Evolutionary conservation across 2,329 filamentous ascomycete genomes (phyloP), one percentile per base, ranked within the genome.

Genomic region (Dothistroma septosporum): DNA sequence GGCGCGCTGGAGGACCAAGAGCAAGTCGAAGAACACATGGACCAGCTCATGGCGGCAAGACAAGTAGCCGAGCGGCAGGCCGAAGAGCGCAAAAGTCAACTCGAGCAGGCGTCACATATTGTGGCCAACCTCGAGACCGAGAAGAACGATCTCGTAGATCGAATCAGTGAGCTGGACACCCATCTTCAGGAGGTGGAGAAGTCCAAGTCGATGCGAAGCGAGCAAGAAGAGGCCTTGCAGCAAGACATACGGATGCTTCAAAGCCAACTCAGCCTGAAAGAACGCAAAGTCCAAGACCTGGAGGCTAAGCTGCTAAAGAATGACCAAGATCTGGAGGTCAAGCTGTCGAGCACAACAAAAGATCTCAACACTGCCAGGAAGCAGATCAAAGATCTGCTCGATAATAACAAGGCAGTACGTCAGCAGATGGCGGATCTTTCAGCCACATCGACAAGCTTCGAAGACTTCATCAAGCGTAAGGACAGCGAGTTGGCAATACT

Each of bases 1-100:
- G 93, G 90, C 44, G 93, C 93, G 32, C 86, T 97, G 61, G 90
- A 96, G 22, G 95, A 99, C 69, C 93, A 97, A 73, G 93, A 97
- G 72, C 87, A 88, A 57, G 83, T 99, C 0, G 94, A 99, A 75
- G 92, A 96, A 64, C 92, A 99, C 73, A 82, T 99, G 1, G 94
- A 99, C 72, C 88, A 88, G 61, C 81, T 99, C 3, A 85, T 99
- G 66, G 87, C 88, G 53, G 91, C 92, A 10, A 97, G 96, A 76
- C 96, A 92, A 76, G 87, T 86, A 57, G 89, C 90, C 0, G 93
- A 97, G 72, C 86, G 91, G 22, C 89, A 97, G 65, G 86, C 93
- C 5, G 89, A 94, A 63, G 83, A 86, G 59, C 90, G 87, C 70
- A 85, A 91, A 33, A 82, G 83, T 2, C 92, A 99, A 71, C 83